phyloP scores from a whole-genome alignment of 371 early-diverging fungal species.

The Mucor mucedo region DNA sequence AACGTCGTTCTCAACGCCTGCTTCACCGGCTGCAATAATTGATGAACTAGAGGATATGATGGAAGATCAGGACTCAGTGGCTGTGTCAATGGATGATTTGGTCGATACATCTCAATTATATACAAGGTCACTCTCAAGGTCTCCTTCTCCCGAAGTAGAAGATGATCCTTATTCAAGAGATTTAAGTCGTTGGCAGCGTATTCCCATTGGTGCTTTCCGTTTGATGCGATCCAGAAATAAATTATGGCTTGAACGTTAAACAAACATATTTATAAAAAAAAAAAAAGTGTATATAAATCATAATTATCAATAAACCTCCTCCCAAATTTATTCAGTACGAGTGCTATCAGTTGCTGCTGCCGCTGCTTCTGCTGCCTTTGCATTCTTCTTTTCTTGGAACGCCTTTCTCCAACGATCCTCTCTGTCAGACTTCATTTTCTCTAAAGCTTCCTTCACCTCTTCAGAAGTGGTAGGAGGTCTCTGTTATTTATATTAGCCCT shows the following conservation, averaged over 20 bases:
- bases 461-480: conserved; percentile 56
- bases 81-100: conserved; percentile 65
- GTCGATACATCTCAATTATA: conserved; percentile 63
- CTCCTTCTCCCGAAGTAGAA: conserved; percentile 55
- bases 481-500: conserved; percentile 17
- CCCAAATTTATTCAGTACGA: neutral
- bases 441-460: conserved; percentile 44
- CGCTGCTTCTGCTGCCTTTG: conserved; percentile 6
- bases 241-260: conserved; percentile 50
- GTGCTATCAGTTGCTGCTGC: conserved; percentile 1
- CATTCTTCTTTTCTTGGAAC: conserved; percentile 27
- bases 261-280: neutral
- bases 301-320: neutral
- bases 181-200: conserved; percentile 64
- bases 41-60: conserved; percentile 21
- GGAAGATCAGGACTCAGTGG: conserved; percentile 13
- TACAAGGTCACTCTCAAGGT: conserved; percentile 41
- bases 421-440: conserved; percentile 48
- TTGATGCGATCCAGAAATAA: conserved; percentile 51
- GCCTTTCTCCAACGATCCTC: conserved; percentile 56
- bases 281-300: neutral
- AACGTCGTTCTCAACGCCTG: conserved; percentile 14
- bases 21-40: conserved; percentile 20
- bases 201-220: conserved; percentile 67
- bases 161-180: conserved; percentile 54